These are phyloP conservation scores for Lactarius pseudohatsudake DNA, from an alignment of 768 basidiomycete genomes.

Conservation along the genomic window DNA sequence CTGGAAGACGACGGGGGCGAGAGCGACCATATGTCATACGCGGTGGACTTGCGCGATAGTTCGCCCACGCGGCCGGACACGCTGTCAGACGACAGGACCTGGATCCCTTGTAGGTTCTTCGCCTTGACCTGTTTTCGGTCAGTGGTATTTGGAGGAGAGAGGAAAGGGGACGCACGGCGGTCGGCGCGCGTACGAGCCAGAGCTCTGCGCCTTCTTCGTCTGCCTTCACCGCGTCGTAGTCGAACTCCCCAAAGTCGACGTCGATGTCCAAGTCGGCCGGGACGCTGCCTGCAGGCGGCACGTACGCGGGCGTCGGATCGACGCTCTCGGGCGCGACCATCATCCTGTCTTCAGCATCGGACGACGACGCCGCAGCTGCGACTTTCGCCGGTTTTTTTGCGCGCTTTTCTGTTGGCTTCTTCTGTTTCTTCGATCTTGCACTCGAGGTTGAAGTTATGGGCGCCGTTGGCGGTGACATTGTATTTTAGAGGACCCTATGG, in stretches of 20 bases:
- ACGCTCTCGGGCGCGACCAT: not conserved
- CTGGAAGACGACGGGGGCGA: not conserved
- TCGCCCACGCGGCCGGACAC: conserved; percentile 21
- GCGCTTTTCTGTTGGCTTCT: not conserved
- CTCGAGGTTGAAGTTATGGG: conserved; percentile 1
- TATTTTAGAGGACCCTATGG: too few species aligned
- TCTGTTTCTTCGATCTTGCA: not conserved
- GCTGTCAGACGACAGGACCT: not conserved
- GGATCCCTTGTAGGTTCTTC: conserved; percentile 11
- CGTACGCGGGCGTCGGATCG: not conserved
- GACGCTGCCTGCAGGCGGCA: not conserved
- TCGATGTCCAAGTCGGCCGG: conserved; percentile 12
- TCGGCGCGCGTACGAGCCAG: conserved; percentile 29
- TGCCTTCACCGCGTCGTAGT: conserved; percentile 26
- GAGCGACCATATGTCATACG: conserved; percentile 26
- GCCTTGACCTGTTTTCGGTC: conserved; percentile 17
- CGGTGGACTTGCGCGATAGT: conserved; percentile 10
- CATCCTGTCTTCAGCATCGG: not conserved
- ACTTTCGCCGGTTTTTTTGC: not conserved
- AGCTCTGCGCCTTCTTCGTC: conserved; percentile 27
- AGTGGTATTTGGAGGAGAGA: too few species aligned
- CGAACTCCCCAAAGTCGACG: conserved; percentile 29
- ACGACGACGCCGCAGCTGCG: not conserved
- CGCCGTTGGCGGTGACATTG: not conserved
- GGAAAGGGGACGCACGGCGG: conserved; percentile 7